These are phyloP conservation scores for Lepidium africanum DNA, from an alignment of 345 rosid genomes.

Conservation along the genomic window DNA sequence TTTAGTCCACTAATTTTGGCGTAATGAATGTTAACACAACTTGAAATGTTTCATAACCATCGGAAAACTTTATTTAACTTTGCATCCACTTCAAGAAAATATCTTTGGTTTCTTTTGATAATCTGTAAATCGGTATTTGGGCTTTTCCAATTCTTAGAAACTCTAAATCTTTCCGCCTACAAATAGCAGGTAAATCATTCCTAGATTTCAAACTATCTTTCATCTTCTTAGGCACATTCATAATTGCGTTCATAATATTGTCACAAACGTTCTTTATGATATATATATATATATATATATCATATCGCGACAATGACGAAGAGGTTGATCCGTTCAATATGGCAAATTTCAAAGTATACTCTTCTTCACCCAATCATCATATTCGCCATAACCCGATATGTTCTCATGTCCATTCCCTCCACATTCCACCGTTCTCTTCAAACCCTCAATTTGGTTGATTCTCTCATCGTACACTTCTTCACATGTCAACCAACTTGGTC, in stretches of 20 bases:
- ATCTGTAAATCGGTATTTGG: neutral
- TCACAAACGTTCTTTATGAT: neutral
- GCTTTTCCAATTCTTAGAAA: neutral
- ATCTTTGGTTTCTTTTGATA: too few relatives aligned
- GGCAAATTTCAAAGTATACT: neutral
- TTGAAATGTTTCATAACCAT: too few relatives aligned
- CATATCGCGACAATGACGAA: neutral
- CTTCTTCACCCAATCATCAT: neutral
- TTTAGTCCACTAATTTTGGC: too few relatives aligned
- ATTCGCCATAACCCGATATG: neutral
- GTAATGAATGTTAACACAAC: too few relatives aligned
- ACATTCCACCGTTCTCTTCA: neutral
- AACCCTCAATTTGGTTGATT: neutral
- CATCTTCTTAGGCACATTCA: neutral
- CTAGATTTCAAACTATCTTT: neutral
- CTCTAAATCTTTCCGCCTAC: neutral
- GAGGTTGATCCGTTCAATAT: neutral
- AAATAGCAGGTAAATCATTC: neutral
- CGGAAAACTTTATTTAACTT: too few relatives aligned
- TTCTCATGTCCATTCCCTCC: neutral
- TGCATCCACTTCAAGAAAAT: too few relatives aligned
- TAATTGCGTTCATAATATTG: neutral
- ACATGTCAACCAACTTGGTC: neutral
- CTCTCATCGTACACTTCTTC: neutral
- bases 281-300: too few relatives aligned